phyloP scores from a whole-genome alignment of 176 grass and related monocot species.

The Thalia dealbata region DNA sequence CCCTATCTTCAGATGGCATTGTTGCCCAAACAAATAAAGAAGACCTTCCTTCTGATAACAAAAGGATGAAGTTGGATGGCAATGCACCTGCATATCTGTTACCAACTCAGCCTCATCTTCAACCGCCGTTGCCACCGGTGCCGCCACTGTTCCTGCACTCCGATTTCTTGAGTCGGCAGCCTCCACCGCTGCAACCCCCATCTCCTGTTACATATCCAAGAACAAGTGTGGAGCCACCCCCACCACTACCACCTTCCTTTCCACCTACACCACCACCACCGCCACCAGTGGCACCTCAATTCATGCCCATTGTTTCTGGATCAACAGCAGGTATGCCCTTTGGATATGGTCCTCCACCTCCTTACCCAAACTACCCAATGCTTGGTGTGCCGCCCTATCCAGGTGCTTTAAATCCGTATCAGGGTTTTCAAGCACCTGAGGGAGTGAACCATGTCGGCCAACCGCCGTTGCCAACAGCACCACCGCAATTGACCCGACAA shows the following conservation, averaged over 20 bases:
- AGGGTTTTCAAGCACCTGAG: slow-evolving; percentile 10
- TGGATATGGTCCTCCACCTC: slow-evolving; percentile 4
- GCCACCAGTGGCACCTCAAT: not conserved
- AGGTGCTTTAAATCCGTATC: not conserved
- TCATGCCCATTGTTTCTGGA: slow-evolving; percentile 2
- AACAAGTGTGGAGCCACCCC: not conserved
- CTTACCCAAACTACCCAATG: not conserved
- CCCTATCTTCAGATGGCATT: slow-evolving; percentile 3
- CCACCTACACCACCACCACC: slow-evolving; percentile 1
- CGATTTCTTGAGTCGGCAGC: slow-evolving; percentile 11
- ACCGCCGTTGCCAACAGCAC: slow-evolving; percentile 14
- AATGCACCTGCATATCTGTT: not conserved
- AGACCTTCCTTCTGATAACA: slow-evolving; percentile 21
- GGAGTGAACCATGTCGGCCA: slow-evolving; percentile 1
- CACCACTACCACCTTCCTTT: not conserved
- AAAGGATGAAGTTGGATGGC: slow-evolving; percentile 7
- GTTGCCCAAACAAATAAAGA: not conserved
- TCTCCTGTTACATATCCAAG: not conserved
- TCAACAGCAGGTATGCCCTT: not conserved
- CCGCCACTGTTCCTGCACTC: not conserved
- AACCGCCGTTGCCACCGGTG: not conserved
- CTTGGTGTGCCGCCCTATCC: not conserved
- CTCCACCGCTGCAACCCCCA: not conserved
- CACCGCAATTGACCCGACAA: slow-evolving; percentile 9
- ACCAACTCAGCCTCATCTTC: not conserved